These are phyloP conservation scores for Rhinocladiella mackenziei DNA, from an alignment of 2,329 filamentous ascomycete species.

Conservation along the genomic window DNA sequence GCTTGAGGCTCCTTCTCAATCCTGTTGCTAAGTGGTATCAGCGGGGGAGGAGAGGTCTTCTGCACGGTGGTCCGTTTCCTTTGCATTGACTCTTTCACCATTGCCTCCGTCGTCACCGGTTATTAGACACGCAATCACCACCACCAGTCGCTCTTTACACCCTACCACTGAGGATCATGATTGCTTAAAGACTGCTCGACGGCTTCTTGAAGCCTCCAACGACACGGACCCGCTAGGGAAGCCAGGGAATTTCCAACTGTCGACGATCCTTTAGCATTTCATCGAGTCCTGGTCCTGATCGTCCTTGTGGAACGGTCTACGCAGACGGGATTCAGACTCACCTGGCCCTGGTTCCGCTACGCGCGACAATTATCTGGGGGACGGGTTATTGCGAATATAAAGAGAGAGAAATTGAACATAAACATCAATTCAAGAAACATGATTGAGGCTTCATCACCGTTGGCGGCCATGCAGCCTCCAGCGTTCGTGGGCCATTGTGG, in stretches of 20 bases:
- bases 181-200: conserved; percentile 9
- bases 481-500: conserved; percentile 58
- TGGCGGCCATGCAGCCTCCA: conserved; percentile 81
- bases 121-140: conserved; percentile 2
- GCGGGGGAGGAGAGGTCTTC: conserved; percentile 10
- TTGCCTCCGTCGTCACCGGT: conserved; percentile 3
- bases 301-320: conserved; percentile 14
- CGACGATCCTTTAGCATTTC: conserved; percentile 1
- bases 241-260: conserved; percentile 6
- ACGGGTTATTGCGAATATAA: conserved; percentile 5
- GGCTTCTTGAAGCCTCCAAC: conserved; percentile 8
- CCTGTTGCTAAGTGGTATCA: conserved; percentile 18
- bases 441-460: conserved; percentile 91
- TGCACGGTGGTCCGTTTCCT: conserved; percentile 14
- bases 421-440: conserved; percentile 15
- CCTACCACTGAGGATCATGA: conserved; percentile 14
- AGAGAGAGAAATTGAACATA: conserved; percentile 7
- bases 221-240: conserved; percentile 7
- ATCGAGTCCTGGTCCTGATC: conserved; percentile 3
- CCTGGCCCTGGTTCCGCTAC: conserved; percentile 1
- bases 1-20: conserved; percentile 21
- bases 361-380: not conserved
- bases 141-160: conserved; percentile 8
- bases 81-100: conserved; percentile 8
- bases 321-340: conserved; percentile 9